phyloP scores from a whole-genome alignment of 176 grass and related monocot species.

The Eragrostis curvula region DNA sequence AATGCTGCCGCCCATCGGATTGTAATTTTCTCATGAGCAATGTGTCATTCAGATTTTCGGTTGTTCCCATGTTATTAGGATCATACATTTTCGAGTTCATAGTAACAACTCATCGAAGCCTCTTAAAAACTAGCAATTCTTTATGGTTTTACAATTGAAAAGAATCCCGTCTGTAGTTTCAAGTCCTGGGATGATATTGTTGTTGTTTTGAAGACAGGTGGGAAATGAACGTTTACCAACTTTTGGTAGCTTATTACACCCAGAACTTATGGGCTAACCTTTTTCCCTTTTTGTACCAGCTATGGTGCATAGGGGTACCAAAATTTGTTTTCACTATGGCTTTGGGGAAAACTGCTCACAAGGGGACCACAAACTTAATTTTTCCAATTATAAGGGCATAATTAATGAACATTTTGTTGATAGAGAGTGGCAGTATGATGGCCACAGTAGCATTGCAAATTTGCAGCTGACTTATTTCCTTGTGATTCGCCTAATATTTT shows the following conservation, averaged over 20 bases:
- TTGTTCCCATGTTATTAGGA: background rate
- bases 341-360: background rate
- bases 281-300: constrained; percentile 39
- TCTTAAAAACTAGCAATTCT: background rate
- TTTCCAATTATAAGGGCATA: background rate
- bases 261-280: constrained; percentile 10
- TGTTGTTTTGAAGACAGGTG: constrained; percentile 9
- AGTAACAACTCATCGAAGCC: background rate
- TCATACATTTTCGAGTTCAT: constrained; percentile 6
- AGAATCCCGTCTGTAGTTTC: background rate
- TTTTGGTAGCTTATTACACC: constrained; percentile 17
- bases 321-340: background rate
- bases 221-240: constrained; percentile 13
- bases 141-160: background rate
- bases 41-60: background rate
- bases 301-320: constrained; percentile 17
- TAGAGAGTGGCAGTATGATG: no score
- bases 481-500: constrained; percentile 7
- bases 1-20: background rate
- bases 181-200: background rate
- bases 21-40: background rate
- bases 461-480: background rate
- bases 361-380: background rate
- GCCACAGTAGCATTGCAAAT: background rate
- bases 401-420: background rate